Evolutionary conservation across 306 rosid species (phyloP).

Genomic region (Geum urbanum): DNA sequence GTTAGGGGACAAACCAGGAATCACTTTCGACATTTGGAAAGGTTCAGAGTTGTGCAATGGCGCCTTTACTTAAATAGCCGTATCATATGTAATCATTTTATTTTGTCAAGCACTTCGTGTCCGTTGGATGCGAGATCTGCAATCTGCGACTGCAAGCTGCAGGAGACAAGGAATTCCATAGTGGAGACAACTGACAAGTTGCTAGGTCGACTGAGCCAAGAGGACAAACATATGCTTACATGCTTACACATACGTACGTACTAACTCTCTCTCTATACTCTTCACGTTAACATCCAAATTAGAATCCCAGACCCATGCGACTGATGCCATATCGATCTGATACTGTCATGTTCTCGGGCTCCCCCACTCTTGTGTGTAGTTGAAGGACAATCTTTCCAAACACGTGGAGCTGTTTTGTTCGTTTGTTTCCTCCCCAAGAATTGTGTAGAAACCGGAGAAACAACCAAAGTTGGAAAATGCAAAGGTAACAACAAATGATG

Average conservation of each 20-base stretch:
- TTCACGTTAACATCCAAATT: conserved; percentile 6
- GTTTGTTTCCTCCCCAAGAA: background rate
- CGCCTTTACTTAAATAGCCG: background rate
- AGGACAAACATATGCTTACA: background rate
- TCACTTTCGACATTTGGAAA: conserved; percentile 7
- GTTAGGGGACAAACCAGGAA: background rate
- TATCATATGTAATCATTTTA: background rate
- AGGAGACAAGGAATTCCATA: background rate
- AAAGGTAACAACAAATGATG: too few relatives aligned
- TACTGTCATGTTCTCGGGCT: background rate
- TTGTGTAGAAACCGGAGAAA: background rate
- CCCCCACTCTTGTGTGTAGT: background rate
- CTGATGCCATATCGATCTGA: background rate
- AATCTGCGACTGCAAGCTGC: background rate
- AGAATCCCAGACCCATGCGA: background rate
- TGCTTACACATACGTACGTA: too few relatives aligned
- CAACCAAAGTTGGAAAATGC: background rate
- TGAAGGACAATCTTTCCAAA: background rate
- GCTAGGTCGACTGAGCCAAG: background rate
- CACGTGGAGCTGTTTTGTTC: background rate
- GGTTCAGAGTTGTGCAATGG: background rate
- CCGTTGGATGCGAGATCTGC: background rate
- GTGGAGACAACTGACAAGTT: background rate
- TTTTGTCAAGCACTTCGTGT: background rate
- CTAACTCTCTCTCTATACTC: background rate